Base-by-base conservation (phyloP, 805 yeast species). In the Lachancea sp. region DNA sequence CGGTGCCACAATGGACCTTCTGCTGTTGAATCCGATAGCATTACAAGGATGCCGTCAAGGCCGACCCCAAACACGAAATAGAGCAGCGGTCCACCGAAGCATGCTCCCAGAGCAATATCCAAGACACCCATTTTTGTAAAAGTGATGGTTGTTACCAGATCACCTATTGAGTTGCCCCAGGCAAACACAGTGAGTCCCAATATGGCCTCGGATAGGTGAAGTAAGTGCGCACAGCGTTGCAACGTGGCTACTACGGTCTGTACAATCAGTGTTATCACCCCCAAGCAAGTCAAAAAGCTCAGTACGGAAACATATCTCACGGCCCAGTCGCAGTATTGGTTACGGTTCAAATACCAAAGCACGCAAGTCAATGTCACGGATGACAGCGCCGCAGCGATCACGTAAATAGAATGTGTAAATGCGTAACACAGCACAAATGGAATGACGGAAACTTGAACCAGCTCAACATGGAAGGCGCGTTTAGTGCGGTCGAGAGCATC, bases 121-220 rank as follows among this genome's bases (percentile, higher is more conserved):
- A 95, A 86, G 66, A 78, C 81, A 0, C 95, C 96, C 73, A 86
- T 75, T 46, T 70, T 70, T 0, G 95, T 89, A 20, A 91, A 77
- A 0, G 95, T 83, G 30, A 83, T 62, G 54, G 91, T 88, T 0
- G 96, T 83, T 1, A 90, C 80, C 38, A 90, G 68, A 58, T 91
- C 99, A 5, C 98, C 97, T 6, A 85, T 68, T 1, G 96, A 90
- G 62, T 91, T 93, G 3, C 99, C 98, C 47, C 91, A 67, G 0
- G 98, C 96, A 62, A 91, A 85, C 0, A 91, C 72, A 0, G 98
- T 91, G 10, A 89, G 67, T 0, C 99, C 99, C 20, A 91, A 65
- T 11, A 90, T 73, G 2, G 89, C 88, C 48, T 87, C 93, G 9
- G 88, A 78, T 7, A 91, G 64, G 22, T 76, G 61, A 42, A 78